Percentiles rank a stretch among this genome's conserved stretches.
Evolutionary conservation across 352 stramenopile species (phyloP).

Genomic region (Stramenopiles sp.): DNA sequence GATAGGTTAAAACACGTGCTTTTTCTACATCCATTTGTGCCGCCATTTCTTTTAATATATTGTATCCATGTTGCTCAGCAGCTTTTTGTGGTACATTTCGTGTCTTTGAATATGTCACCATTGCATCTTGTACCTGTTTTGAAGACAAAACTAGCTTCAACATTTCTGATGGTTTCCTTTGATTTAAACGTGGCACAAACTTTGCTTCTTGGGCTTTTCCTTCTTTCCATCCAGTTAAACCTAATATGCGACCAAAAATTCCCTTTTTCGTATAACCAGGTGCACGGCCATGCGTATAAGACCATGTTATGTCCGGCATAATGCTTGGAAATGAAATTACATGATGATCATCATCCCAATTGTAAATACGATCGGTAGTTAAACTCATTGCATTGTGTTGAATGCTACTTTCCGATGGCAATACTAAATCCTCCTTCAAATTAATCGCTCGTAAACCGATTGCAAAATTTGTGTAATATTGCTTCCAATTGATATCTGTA

Average conservation of each 20-base stretch:
- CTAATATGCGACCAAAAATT: constrained; percentile 51
- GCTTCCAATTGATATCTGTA: constrained; percentile 1
- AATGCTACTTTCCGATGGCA: constrained; percentile 47
- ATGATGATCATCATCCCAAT: constrained; percentile 62
- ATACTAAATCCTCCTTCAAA: constrained; percentile 50
- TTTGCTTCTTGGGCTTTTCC: constrained; percentile 56
- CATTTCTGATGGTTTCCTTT: constrained; percentile 26
- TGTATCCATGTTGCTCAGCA: constrained; percentile 29
- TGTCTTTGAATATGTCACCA: constrained; percentile 24
- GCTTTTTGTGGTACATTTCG: not conserved
- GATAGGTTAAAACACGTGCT: constrained; percentile 46
- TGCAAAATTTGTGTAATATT: constrained; percentile 53
- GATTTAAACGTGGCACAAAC: constrained; percentile 34
- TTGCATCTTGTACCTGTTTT: constrained; percentile 31
- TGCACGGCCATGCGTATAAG: constrained; percentile 58
- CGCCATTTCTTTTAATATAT: constrained; percentile 46
- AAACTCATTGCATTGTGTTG: constrained; percentile 49
- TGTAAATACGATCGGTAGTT: constrained; percentile 46
- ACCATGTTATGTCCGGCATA: constrained; percentile 56
- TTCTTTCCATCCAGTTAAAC: constrained; percentile 53
- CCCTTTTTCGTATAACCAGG: constrained; percentile 56
- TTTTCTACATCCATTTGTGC: constrained; percentile 44
- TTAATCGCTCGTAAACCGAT: constrained; percentile 53
- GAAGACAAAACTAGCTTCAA: constrained; percentile 45
- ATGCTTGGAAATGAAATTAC: constrained; percentile 54